A percentile compares a stretch with the other conserved stretches of the same genome.
These are phyloP conservation scores for Chalaropsis thielavioides DNA, from an alignment of 2,329 filamentous ascomycete species.

Conservation along the genomic window DNA sequence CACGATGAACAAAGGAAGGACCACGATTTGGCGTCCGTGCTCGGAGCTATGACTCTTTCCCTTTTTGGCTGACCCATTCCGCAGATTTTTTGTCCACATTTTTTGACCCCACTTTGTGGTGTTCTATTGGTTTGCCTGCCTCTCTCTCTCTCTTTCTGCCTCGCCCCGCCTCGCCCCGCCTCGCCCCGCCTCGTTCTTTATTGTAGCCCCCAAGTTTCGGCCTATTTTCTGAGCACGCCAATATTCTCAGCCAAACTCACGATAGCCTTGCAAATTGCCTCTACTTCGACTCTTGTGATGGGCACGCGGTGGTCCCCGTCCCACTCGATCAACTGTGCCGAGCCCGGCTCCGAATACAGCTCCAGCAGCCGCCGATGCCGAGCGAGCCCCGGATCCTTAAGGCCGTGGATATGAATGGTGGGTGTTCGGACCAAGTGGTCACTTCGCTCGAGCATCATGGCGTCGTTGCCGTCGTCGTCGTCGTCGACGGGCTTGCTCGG, in stretches of 20 bases:
- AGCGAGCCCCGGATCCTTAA: slow-evolving; percentile 43
- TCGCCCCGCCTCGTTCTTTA: not conserved
- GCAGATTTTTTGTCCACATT: not conserved
- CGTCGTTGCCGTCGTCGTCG: slow-evolving; percentile 25
- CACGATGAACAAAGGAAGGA: not conserved
- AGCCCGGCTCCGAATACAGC: slow-evolving; percentile 44
- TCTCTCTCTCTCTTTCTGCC: too few species aligned
- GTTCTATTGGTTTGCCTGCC: not conserved
- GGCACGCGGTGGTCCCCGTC: slow-evolving; percentile 57
- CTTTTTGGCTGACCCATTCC: not conserved
- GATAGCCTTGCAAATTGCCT: slow-evolving; percentile 38
- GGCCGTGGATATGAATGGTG: slow-evolving; percentile 54
- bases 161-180: not conserved
- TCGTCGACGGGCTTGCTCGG: slow-evolving; percentile 22
- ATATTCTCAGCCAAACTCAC: slow-evolving; percentile 31
- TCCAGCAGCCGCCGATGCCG: slow-evolving; percentile 42
- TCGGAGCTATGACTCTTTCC: not conserved
- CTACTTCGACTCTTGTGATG: slow-evolving; percentile 51
- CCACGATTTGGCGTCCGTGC: not conserved
- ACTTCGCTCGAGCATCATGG: slow-evolving; percentile 21
- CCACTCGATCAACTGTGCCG: slow-evolving; percentile 52
- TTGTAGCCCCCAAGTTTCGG: not conserved
- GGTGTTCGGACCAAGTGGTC: slow-evolving; percentile 40
- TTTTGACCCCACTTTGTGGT: not conserved
- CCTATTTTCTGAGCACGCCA: slow-evolving; percentile 5